These are phyloP conservation scores for Cucumis cinereus DNA, from an alignment of 306 rosid genomes.

Conservation along the genomic window DNA sequence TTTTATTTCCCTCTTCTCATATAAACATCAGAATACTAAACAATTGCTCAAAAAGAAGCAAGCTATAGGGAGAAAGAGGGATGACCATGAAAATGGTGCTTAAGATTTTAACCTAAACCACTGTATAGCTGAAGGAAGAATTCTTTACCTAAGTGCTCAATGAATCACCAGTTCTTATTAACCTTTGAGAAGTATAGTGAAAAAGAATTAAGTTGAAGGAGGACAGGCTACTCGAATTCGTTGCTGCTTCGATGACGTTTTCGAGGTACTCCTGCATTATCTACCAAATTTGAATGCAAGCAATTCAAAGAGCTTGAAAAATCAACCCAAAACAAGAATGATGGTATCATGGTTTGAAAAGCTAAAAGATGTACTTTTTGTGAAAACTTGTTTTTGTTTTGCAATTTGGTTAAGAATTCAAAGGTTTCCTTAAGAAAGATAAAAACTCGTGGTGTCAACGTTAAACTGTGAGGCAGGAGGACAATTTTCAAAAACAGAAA, in stretches of 20 bases:
- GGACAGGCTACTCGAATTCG: neutral
- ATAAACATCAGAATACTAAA: neutral
- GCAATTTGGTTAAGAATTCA: too few relatives aligned
- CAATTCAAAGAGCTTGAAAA: neutral
- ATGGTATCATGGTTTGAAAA: too few relatives aligned
- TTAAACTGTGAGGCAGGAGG: too few relatives aligned
- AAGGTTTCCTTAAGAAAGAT: too few relatives aligned
- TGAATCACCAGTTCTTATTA: conserved; percentile 10
- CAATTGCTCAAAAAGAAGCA: conserved; percentile 19
- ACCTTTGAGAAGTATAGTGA: conserved; percentile 3
- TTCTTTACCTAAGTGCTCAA: neutral
- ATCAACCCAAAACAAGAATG: neutral
- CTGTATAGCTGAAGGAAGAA: conserved; percentile 1
- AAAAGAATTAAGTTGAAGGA: conserved; percentile 7
- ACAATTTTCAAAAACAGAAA: neutral
- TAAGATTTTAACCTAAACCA: neutral
- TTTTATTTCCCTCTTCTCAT: neutral
- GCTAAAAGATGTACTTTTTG: too few relatives aligned
- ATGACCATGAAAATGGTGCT: neutral
- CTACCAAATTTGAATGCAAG: neutral
- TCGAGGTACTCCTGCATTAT: conserved; percentile 1
- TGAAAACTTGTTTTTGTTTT: too few relatives aligned
- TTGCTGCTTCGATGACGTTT: neutral
- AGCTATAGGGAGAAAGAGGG: conserved; percentile 14
- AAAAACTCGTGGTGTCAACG: too few relatives aligned